phyloP scores from a whole-genome alignment of 805 yeast genomes.

The Suhomyces emberorum region DNA sequence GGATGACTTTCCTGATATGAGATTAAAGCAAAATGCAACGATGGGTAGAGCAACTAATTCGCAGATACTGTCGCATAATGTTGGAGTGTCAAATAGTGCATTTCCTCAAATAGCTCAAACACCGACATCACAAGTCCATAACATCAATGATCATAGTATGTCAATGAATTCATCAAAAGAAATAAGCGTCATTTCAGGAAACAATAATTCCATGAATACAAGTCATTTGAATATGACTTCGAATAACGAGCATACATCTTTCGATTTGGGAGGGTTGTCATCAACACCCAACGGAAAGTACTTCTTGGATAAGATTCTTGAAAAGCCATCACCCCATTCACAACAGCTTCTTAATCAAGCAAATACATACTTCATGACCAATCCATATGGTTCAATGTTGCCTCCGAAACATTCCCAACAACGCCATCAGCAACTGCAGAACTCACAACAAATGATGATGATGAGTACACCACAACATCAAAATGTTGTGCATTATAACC shows the following conservation, averaged over 20 bases:
- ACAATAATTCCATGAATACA: conserved; percentile 27
- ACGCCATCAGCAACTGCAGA: conserved; percentile 11
- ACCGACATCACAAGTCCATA: background rate
- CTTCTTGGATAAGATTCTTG: conserved; percentile 38
- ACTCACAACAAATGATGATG: conserved; percentile 29
- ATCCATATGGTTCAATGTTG: conserved; percentile 23
- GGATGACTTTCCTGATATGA: background rate
- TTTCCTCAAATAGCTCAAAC: background rate
- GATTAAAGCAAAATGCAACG: background rate
- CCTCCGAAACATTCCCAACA: conserved; percentile 24
- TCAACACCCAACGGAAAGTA: conserved; percentile 42
- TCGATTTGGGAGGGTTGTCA: conserved; percentile 35
- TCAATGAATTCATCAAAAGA: conserved; percentile 23
- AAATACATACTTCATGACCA: conserved; percentile 10
- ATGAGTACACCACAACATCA: conserved; percentile 46
- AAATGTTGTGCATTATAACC: conserved; percentile 21
- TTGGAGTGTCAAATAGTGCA: background rate
- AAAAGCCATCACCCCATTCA: conserved; percentile 35
- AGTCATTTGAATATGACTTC: conserved; percentile 32
- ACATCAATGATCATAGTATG: conserved; percentile 6
- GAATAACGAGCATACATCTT: conserved; percentile 37
- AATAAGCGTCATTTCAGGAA: conserved; percentile 26
- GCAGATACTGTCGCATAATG: background rate
- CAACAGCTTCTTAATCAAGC: conserved; percentile 16
- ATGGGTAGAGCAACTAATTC: conserved; percentile 1